These are phyloP conservation scores for Durio zibethinus DNA, from an alignment of 345 rosid genomes.

Conservation along the genomic window DNA sequence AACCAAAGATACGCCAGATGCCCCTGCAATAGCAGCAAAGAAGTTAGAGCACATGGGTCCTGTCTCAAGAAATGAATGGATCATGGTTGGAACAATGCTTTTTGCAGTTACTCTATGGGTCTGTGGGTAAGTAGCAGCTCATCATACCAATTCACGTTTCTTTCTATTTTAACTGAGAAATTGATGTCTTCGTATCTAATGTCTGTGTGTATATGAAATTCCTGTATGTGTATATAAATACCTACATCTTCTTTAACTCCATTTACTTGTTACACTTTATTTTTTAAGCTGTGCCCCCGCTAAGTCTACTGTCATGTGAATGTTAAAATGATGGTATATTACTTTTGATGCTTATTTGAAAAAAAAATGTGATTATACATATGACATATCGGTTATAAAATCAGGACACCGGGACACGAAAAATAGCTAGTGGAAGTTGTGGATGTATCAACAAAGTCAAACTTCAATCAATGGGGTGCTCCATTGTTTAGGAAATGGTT, in stretches of 20 bases:
- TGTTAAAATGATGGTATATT: not conserved
- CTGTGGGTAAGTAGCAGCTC: conserved; percentile 55
- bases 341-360: not conserved
- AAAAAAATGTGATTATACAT: not conserved
- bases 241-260: not conserved
- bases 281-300: not conserved
- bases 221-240: not conserved
- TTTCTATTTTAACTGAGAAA: not conserved
- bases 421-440: not conserved
- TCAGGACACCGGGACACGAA: not conserved
- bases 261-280: too few species aligned
- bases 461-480: not conserved
- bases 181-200: not conserved
- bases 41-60: conserved; percentile 85
- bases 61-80: conserved; percentile 76
- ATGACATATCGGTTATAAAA: not conserved
- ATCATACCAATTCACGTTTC: not conserved
- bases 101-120: conserved; percentile 94
- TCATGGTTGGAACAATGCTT: conserved; percentile 87
- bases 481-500: not conserved
- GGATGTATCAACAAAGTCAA: not conserved
- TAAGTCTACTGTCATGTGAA: not conserved
- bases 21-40: conserved; percentile 84
- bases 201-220: not conserved
- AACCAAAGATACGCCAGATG: conserved; percentile 88